Evolutionary conservation across 768 basidiomycete species (phyloP).

Genomic region (Mrakia gelida): DNA sequence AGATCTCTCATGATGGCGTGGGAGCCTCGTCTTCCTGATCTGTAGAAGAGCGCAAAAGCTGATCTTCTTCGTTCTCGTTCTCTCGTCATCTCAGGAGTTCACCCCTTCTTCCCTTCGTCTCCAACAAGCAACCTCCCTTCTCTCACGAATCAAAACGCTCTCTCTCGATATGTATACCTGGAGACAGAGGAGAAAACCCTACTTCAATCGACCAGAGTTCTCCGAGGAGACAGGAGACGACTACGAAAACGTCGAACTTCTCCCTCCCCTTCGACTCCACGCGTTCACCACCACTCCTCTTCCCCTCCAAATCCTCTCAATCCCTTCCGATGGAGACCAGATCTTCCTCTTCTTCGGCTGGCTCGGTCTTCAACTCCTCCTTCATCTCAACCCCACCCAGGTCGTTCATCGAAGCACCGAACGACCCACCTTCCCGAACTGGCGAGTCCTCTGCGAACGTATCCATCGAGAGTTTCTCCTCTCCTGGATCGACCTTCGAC

Average conservation of each 20-base stretch:
- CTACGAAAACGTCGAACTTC: not conserved
- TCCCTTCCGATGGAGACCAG: not conserved
- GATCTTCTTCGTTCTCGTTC: no score
- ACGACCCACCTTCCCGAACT: not conserved
- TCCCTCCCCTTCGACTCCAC: not conserved
- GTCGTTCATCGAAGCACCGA: not conserved
- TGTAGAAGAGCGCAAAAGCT: no score
- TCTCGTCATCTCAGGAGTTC: no score
- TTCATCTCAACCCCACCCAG: not conserved
- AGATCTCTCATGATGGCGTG: not conserved
- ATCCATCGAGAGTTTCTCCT: no score
- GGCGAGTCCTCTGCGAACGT: not conserved
- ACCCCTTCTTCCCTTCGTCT: no score
- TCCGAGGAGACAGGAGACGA: not conserved
- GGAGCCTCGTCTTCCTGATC: no score
- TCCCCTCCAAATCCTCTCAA: not conserved
- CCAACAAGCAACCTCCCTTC: no score
- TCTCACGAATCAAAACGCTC: no score
- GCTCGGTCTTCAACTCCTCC: not conserved
- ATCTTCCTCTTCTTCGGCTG: not conserved
- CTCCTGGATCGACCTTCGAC: no score
- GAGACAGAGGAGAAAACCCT: not conserved
- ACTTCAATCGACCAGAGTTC: not conserved
- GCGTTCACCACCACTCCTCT: no score
- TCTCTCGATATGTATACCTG: not conserved